Percentiles rank a stretch among this genome's conserved stretches.
phyloP scores from a whole-genome alignment of 2,329 filamentous ascomycete species.

The Blumeria hordei region DNA sequence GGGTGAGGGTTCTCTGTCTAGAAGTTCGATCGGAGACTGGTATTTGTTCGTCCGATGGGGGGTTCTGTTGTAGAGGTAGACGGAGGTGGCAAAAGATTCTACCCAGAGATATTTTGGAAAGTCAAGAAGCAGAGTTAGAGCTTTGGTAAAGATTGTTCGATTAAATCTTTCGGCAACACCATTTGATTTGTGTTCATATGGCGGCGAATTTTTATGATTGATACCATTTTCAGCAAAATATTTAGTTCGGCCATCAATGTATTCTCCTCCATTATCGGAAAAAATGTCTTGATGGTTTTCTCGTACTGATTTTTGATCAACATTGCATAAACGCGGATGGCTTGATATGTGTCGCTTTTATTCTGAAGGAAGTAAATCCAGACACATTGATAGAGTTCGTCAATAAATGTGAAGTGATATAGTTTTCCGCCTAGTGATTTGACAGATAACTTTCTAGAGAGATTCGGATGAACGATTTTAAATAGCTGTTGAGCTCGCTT shows the following conservation, averaged over 20 bases:
- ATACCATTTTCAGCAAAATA: background rate
- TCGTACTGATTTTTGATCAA: background rate
- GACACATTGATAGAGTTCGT: background rate
- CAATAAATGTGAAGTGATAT: no score
- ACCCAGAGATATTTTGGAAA: background rate
- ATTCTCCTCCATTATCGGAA: background rate
- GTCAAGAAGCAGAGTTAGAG: background rate
- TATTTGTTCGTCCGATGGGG: background rate
- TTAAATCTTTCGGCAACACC: constrained; percentile 1
- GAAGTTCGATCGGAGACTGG: background rate
- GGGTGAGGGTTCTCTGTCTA: background rate
- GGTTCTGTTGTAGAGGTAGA: background rate
- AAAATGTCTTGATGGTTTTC: background rate
- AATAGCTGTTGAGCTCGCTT: background rate
- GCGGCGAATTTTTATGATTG: background rate
- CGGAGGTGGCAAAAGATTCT: background rate
- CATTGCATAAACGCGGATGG: background rate
- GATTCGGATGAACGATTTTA: background rate
- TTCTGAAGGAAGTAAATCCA: background rate
- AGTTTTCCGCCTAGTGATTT: background rate
- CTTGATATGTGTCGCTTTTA: background rate
- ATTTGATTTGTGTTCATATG: background rate
- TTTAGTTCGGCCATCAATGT: background rate
- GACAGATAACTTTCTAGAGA: background rate
- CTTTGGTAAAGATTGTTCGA: background rate